Evolutionary conservation across 192 early-diverging fungal genomes (phyloP).

Genomic region (Haplosporangium gracile): DNA sequence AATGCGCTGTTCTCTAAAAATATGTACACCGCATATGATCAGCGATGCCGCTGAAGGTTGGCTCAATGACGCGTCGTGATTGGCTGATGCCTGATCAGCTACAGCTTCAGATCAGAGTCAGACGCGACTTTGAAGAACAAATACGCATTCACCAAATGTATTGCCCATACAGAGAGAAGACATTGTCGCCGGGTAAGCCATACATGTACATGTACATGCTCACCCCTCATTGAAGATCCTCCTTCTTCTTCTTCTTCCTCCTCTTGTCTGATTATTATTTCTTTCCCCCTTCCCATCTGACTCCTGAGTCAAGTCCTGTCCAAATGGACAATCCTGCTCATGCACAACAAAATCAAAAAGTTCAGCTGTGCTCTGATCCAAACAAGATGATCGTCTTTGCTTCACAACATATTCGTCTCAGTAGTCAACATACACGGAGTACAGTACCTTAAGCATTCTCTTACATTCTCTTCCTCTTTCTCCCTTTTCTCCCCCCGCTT

Average conservation of each 20-base stretch:
- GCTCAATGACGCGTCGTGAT: not conserved
- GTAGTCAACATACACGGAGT: not conserved
- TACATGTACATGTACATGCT: not conserved
- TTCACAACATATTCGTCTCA: not conserved
- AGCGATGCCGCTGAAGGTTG: not conserved
- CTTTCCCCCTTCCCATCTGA: not conserved
- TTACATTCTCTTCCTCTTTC: not conserved
- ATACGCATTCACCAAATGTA: not conserved
- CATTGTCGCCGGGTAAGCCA: not conserved
- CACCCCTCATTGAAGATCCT: not conserved
- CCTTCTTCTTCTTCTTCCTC: not conserved
- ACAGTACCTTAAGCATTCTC: not conserved
- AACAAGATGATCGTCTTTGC: not conserved
- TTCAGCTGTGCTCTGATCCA: not conserved
- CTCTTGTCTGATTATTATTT: not conserved
- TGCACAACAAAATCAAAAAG: not conserved
- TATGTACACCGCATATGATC: too few relatives aligned
- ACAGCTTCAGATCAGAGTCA: not conserved
- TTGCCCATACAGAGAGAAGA: not conserved
- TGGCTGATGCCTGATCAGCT: not conserved
- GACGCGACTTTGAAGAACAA: not conserved
- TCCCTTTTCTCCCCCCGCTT: not conserved
- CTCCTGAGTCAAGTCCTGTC: not conserved
- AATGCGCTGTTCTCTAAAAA: too few relatives aligned
- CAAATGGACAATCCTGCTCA: not conserved